Conservation (phyloP, 2,329 filamentous ascomycete genomes). For the Neofusicoccum umdonicola region DNA sequence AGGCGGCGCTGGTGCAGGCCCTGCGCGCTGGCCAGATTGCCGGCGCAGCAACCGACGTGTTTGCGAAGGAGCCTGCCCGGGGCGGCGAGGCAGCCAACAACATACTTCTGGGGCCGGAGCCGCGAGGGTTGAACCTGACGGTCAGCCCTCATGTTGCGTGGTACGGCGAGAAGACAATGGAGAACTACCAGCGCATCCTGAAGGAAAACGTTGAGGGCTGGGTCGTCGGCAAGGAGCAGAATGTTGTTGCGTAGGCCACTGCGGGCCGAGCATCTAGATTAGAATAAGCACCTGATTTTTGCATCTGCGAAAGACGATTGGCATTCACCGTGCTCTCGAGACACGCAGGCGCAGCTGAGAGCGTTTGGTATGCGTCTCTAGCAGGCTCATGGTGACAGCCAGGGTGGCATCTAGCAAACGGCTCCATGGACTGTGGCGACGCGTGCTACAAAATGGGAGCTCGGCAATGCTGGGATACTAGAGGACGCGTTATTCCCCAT, state of each 20-base stretch:
- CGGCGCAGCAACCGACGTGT: constrained; percentile 54
- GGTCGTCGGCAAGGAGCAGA: constrained; percentile 38
- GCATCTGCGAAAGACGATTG: no score
- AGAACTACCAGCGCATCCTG: constrained; percentile 45
- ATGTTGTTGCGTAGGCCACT: constrained; percentile 29
- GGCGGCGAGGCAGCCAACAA: constrained; percentile 38
- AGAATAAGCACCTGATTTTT: no score
- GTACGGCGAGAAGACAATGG: constrained; percentile 49
- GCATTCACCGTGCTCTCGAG: no score
- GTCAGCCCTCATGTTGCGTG: constrained; percentile 55
- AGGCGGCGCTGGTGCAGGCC: constrained; percentile 47
- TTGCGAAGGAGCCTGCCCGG: constrained; percentile 46
- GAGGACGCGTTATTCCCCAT: no score
- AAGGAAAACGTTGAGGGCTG: constrained; percentile 50
- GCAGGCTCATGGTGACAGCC: no score
- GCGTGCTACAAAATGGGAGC: no score
- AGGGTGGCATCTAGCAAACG: no score
- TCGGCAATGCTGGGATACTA: no score
- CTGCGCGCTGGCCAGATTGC: constrained; percentile 46
- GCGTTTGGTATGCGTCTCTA: no score
- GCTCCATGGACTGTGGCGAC: no score
- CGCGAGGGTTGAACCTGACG: constrained; percentile 49
- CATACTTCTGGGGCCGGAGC: constrained; percentile 44
- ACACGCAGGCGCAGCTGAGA: no score
- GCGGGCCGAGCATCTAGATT: no score